These are phyloP conservation scores for Novymonas esmeraldas DNA, from an alignment of 208 protist species.

Conservation along the genomic window DNA sequence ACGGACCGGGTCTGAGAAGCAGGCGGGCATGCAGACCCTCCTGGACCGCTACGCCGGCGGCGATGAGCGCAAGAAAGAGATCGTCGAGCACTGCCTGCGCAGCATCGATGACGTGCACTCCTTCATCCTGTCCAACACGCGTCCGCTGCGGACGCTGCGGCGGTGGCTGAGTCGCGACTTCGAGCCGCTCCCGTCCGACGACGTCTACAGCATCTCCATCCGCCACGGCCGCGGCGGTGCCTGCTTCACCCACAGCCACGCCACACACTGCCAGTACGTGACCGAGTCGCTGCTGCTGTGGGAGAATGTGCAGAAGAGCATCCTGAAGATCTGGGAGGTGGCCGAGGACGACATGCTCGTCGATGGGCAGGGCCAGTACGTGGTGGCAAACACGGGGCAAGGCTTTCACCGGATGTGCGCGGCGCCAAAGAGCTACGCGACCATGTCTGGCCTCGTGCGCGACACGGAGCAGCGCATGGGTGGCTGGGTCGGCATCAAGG, in stretches of 20 bases:
- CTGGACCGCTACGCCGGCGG: slow-evolving; percentile 55
- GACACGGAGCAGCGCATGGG: slow-evolving; percentile 80
- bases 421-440: slow-evolving; percentile 79
- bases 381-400: slow-evolving; percentile 94
- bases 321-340: slow-evolving; percentile 95
- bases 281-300: slow-evolving; percentile 96
- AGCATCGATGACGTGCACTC: slow-evolving; percentile 95
- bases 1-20: slow-evolving; percentile 54
- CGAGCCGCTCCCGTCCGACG: slow-evolving; percentile 27
- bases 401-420: slow-evolving; percentile 95
- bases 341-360: slow-evolving; percentile 95
- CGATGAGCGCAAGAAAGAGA: slow-evolving; percentile 28
- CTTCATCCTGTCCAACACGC: slow-evolving; percentile 87
- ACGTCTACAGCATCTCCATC: slow-evolving; percentile 54
- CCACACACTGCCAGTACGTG: slow-evolving; percentile 95
- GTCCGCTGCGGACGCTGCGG: slow-evolving; percentile 69
- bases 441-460: slow-evolving; percentile 85
- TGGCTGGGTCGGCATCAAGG: slow-evolving; percentile 96
- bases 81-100: slow-evolving; percentile 89
- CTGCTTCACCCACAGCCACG: slow-evolving; percentile 94
- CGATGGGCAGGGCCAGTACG: slow-evolving; percentile 57
- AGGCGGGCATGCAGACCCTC: slow-evolving; percentile 51
- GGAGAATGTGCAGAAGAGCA: slow-evolving; percentile 91
- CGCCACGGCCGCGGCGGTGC: slow-evolving; percentile 68
- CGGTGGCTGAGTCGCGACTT: slow-evolving; percentile 69